A percentile compares a stretch with the other conserved stretches of the same genome.
Evolutionary conservation across 768 basidiomycete species (phyloP).

Genomic region (Leccinum longicurvipes): DNA sequence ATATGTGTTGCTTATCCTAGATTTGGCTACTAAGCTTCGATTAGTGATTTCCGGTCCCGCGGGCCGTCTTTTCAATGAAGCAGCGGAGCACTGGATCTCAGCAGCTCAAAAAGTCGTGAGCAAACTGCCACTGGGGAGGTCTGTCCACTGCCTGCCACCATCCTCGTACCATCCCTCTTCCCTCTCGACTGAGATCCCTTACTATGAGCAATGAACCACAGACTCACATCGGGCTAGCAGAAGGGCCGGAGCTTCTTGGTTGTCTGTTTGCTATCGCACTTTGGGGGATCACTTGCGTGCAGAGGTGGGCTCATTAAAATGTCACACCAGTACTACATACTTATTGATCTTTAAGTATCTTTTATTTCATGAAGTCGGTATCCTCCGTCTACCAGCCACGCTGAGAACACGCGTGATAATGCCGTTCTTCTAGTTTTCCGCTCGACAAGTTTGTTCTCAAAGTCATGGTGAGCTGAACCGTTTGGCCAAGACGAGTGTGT

Average conservation of each 20-base stretch:
- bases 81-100: not conserved
- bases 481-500: not conserved
- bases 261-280: conserved; percentile 19
- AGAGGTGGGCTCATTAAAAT: conserved; percentile 12
- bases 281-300: conserved; percentile 24
- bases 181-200: not conserved
- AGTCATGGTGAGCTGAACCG: conserved; percentile 8
- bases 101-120: not conserved
- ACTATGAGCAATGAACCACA: not conserved
- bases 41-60: not conserved
- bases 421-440: conserved; percentile 4
- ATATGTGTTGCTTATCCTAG: not conserved
- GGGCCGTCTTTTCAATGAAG: not conserved
- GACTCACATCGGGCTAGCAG: not conserved
- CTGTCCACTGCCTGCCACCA: not conserved
- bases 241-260: conserved; percentile 16
- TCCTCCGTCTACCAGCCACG: not conserved
- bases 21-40: not conserved
- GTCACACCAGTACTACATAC: not conserved
- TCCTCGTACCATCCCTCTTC: not conserved
- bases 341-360: conserved; percentile 3
- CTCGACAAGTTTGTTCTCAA: conserved; percentile 1
- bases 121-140: not conserved
- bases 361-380: conserved; percentile 20
- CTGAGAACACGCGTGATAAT: not conserved